A percentile compares a stretch with the other conserved stretches of the same genome.
phyloP scores from a whole-genome alignment of 164 flowering plant species.

The Umbellularia californica region DNA sequence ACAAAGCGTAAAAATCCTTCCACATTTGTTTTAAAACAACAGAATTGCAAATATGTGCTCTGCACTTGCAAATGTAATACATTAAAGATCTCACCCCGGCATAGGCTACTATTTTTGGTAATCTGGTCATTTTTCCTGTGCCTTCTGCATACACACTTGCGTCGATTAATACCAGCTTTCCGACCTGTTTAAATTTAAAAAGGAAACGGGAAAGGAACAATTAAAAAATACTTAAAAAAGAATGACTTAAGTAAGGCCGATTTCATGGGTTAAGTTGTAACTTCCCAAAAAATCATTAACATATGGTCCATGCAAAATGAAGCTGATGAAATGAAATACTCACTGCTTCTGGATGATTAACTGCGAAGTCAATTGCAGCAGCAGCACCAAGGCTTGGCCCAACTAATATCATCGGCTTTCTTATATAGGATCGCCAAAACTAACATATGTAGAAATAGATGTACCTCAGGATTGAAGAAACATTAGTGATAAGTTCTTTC shows the following conservation, averaged over 20 bases:
- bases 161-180: conserved; percentile 75
- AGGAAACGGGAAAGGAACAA: conserved; percentile 1
- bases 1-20: neutral
- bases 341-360: conserved; percentile 77
- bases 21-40: neutral
- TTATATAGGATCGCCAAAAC: conserved; percentile 80
- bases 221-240: neutral
- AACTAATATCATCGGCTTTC: conserved; percentile 73
- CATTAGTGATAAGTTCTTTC: neutral
- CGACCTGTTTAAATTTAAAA: conserved; percentile 46
- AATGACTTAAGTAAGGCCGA: neutral
- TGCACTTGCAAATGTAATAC: neutral
- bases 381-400: conserved; percentile 99
- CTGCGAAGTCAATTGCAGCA: conserved; percentile 87
- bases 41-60: neutral
- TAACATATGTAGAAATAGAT: conserved; percentile 11
- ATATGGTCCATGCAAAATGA: conserved; percentile 1
- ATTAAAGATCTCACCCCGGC: conserved; percentile 65
- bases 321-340: conserved; percentile 21
- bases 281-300: neutral
- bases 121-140: conserved; percentile 50
- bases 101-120: conserved; percentile 74
- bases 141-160: conserved; percentile 96
- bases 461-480: neutral
- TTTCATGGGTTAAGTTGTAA: neutral